Evolutionary conservation across 441 rosid genomes (phyloP), one percentile per base, ranked within the genome.

Genomic region (Euphorbia corollata): DNA sequence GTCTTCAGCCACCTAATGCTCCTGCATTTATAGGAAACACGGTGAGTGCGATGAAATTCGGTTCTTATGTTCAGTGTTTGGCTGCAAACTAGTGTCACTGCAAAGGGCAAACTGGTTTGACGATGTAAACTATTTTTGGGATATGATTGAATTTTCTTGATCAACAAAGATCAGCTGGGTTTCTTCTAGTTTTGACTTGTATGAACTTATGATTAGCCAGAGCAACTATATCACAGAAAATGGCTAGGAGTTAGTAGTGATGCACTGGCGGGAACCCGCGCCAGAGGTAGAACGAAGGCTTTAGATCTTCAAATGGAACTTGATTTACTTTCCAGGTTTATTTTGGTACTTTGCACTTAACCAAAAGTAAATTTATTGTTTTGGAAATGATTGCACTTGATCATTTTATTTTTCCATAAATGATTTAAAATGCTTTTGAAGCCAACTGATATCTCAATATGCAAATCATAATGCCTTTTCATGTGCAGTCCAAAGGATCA

Each of bases 1-100:
- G 85, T 75, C 85, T 92, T 70, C 98, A 92, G 79, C 98, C 98
- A 55, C 91, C 90, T 20, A 79, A 84, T 83, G 88, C 90, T 71
- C 92, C 96, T 12, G 94, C 98, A 56, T 92, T 92, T 73, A 87
- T 92, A 38, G 98, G 98, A 72, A 92, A 92, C 86, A 92, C 98
- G 83, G 98, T 79, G 82, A 16, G 85, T 75, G 32, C 72, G 68
- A 64, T 57, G 13, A 51, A 2, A 65, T 6, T 18, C 50, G 22
- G 32, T 54, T 30, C 56, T 38, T 36, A 23, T 22, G 36, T 39
- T 55, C 8, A 6, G 20, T 19, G 18, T 54, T 36, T 32, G 20
- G 32, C 32, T 32, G 30, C 59, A 50, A 54, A 54, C 20, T 39
- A 7, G 16, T 32, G 13, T 65, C 24, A 36, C 32, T 32, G n/a